phyloP scores from a whole-genome alignment of 495 filamentous ascomycete species.

The Sabuloglossum arenarium region DNA sequence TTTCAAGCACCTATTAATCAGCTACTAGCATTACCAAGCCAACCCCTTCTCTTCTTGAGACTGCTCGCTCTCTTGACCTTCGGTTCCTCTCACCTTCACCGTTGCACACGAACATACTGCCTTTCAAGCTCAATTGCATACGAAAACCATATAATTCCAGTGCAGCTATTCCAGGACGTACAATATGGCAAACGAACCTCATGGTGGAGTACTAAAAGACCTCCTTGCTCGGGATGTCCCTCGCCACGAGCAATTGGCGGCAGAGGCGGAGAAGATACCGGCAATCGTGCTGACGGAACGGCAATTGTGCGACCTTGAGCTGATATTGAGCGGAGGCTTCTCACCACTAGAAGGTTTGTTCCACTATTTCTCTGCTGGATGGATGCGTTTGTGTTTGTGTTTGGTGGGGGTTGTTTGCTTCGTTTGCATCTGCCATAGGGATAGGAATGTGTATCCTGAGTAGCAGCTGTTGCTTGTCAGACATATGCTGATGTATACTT shows the following conservation, averaged over 20 bases:
- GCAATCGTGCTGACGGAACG: conserved; percentile 75
- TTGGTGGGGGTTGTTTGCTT: neutral
- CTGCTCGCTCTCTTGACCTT: neutral
- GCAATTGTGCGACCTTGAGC: conserved; percentile 89
- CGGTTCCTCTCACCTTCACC: neutral
- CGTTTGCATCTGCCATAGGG: neutral
- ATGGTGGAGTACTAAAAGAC: conserved; percentile 95
- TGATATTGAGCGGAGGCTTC: conserved; percentile 93
- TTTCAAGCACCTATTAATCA: no score
- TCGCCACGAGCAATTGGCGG: conserved; percentile 49
- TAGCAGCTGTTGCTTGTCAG: neutral
- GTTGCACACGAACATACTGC: no score
- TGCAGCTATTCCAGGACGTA: neutral
- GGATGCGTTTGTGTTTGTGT: neutral
- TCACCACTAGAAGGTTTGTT: conserved; percentile 75
- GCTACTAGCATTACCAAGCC: no score
- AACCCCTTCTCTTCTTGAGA: no score
- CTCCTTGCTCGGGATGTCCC: conserved; percentile 75
- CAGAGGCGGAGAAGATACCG: conserved; percentile 71
- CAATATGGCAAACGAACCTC: conserved; percentile 62
- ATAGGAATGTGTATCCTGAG: neutral
- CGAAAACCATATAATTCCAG: neutral
- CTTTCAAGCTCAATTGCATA: neutral
- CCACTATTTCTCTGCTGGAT: neutral
- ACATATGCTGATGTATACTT: conserved; percentile 4